Conservation (phyloP, 345 rosid species). For the Salix koriyanagi region DNA sequence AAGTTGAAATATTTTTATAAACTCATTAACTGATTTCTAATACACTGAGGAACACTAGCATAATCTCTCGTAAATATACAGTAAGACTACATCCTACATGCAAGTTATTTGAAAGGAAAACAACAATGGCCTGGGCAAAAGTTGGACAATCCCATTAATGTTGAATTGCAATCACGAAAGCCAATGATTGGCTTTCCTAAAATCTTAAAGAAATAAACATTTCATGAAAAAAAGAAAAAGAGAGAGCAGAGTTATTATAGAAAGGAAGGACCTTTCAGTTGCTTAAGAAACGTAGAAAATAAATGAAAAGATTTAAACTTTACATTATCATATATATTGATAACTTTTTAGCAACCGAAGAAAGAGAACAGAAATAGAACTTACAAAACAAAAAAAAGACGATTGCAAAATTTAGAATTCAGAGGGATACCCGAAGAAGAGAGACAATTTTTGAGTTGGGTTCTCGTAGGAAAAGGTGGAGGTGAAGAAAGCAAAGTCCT, state of each 20-base stretch:
- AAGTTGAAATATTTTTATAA: background rate
- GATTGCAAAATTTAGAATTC: background rate
- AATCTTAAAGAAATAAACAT: background rate
- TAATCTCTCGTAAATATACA: background rate
- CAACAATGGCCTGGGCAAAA: background rate
- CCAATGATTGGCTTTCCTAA: background rate
- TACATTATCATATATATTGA: background rate
- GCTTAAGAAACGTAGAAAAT: background rate
- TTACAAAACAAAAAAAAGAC: background rate
- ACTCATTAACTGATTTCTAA: background rate
- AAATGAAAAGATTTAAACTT: background rate
- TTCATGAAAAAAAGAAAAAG: background rate
- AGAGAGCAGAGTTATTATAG: background rate
- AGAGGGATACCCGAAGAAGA: conserved; percentile 44
- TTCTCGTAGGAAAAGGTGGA: conserved; percentile 52
- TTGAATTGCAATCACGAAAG: background rate
- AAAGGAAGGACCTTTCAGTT: background rate
- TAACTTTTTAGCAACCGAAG: background rate
- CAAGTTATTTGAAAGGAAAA: background rate
- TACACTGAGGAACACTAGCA: background rate
- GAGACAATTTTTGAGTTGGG: conserved; percentile 39
- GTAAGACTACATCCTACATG: background rate
- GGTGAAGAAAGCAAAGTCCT: conserved; percentile 60
- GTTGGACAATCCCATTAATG: background rate
- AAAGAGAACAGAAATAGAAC: background rate